phyloP scores from a whole-genome alignment of 73 alveolate genomes.

The Tetrahymena borealis region DNA sequence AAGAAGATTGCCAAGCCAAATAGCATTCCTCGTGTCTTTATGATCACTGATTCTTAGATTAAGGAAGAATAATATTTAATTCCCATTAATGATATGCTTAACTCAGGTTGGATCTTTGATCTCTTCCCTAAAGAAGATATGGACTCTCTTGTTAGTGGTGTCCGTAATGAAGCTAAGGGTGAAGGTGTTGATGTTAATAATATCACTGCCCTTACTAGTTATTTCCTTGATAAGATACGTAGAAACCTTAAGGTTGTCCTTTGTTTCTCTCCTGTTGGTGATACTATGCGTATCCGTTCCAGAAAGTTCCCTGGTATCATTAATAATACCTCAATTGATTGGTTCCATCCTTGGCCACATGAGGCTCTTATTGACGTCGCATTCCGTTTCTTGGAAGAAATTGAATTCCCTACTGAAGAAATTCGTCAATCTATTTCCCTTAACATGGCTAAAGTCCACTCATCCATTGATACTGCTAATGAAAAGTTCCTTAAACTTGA shows the following conservation, averaged over 20 bases:
- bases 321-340: constrained; percentile 96
- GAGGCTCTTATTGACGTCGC: constrained; percentile 99
- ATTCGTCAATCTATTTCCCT: constrained; percentile 50
- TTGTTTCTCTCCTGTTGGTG: constrained; percentile 99
- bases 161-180: constrained; percentile 92
- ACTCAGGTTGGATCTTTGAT: constrained; percentile 95
- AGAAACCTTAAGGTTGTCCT: constrained; percentile 81
- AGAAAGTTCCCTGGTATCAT: constrained; percentile 99
- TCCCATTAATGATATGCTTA: constrained; percentile 96
- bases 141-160: constrained; percentile 82
- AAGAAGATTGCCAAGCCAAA: constrained; percentile 96
- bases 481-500: constrained; percentile 70
- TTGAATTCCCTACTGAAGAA: constrained; percentile 73
- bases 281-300: constrained; percentile 97
- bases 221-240: constrained; percentile 74
- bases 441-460: constrained; percentile 93
- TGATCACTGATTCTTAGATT: constrained; percentile 96
- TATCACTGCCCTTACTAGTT: constrained; percentile 59
- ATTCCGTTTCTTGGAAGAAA: constrained; percentile 67
- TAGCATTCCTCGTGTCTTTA: constrained; percentile 87
- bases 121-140: constrained; percentile 92
- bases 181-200: constrained; percentile 69
- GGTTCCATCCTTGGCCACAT: constrained; percentile 99
- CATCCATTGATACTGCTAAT: constrained; percentile 94
- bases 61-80: constrained; percentile 97